phyloP scores from a whole-genome alignment of 148 eudicot genomes.

The Rheum nobile region DNA sequence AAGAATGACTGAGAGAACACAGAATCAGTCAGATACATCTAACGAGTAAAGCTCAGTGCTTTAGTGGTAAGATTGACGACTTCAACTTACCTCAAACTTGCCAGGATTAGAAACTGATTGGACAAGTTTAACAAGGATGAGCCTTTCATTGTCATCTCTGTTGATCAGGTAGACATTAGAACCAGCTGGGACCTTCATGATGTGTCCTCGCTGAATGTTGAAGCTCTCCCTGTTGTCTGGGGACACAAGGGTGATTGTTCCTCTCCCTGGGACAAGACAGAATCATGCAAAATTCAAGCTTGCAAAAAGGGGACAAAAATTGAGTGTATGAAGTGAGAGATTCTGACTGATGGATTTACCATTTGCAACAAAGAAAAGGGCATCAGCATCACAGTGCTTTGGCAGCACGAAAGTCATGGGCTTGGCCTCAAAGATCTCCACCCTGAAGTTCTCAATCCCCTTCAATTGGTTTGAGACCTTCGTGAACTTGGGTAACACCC shows the following conservation, averaged over 20 bases:
- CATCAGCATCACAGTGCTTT: slow-evolving; percentile 58
- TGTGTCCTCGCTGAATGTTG: slow-evolving; percentile 53
- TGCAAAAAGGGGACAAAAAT: not conserved
- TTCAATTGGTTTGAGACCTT: slow-evolving; percentile 50
- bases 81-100: slow-evolving; percentile 29
- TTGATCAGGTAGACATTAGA: slow-evolving; percentile 47
- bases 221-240: slow-evolving; percentile 53
- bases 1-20: slow-evolving; percentile 35
- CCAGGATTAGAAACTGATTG: slow-evolving; percentile 59
- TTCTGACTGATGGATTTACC: slow-evolving; percentile 22
- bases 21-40: not conserved
- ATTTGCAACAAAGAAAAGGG: slow-evolving; percentile 45
- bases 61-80: not conserved
- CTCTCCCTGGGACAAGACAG: slow-evolving; percentile 33
- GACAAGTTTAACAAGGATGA: slow-evolving; percentile 43
- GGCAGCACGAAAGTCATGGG: slow-evolving; percentile 73
- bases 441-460: slow-evolving; percentile 63
- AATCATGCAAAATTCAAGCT: not conserved
- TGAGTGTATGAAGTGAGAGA: not conserved
- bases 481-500: slow-evolving; percentile 42
- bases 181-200: slow-evolving; percentile 58
- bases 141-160: slow-evolving; percentile 38
- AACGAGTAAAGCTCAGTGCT: not conserved
- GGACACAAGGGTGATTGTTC: slow-evolving; percentile 36
- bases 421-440: slow-evolving; percentile 51